These are phyloP conservation scores for Phallus indusiatus DNA, from an alignment of 768 basidiomycete species.

Conservation along the genomic window DNA sequence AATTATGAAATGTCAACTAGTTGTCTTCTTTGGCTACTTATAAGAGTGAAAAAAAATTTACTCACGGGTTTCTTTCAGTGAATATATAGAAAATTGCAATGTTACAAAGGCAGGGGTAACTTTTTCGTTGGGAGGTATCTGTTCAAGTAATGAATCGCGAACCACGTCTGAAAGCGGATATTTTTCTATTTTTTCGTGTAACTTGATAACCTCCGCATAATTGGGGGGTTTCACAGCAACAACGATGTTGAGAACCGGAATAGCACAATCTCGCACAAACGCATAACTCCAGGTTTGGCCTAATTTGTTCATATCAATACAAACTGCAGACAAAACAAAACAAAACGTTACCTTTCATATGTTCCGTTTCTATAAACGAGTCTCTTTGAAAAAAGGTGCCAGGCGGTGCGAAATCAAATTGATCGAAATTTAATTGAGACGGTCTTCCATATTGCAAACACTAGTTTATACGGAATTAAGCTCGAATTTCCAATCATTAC, in stretches of 20 bases:
- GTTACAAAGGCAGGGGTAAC: not conserved
- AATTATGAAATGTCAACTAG: not conserved
- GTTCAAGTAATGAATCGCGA: not conserved
- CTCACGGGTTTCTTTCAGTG: not conserved
- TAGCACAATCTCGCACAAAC: not conserved
- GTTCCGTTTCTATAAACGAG: not conserved
- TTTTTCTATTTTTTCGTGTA: not conserved
- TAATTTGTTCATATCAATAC: not conserved
- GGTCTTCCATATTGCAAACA: constrained; percentile 3
- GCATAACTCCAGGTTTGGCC: constrained; percentile 3
- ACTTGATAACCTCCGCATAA: constrained; percentile 3
- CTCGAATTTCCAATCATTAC: not conserved
- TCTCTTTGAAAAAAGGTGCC: not conserved
- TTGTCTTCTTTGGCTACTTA: not conserved
- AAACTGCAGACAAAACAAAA: not conserved
- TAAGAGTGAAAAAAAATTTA: not conserved
- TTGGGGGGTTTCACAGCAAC: constrained; percentile 5
- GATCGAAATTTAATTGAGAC: not conserved
- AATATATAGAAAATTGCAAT: not conserved
- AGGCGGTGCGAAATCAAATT: constrained; percentile 3
- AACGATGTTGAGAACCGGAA: constrained; percentile 1
- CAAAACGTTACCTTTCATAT: constrained; percentile 2
- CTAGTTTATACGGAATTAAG: not conserved
- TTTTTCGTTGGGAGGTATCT: not conserved
- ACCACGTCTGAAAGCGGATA: not conserved